phyloP scores from a whole-genome alignment of 2,329 filamentous ascomycete genomes.

The Fusarium guadeloupense region DNA sequence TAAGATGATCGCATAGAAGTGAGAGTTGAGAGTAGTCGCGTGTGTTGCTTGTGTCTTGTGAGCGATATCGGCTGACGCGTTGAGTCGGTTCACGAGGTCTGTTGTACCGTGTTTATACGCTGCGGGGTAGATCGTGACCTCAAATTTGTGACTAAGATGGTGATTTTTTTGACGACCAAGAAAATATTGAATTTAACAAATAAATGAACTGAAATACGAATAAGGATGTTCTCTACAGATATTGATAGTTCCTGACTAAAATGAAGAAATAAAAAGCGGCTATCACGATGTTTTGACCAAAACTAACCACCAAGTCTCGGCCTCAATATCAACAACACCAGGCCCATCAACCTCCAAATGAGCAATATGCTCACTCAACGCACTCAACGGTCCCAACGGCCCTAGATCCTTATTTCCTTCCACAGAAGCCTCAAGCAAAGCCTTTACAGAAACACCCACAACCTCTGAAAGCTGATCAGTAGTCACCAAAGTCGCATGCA shows the following conservation, averaged over 20 bases:
- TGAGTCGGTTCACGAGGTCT: constrained; percentile 14
- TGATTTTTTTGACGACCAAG: not conserved
- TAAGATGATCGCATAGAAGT: not conserved
- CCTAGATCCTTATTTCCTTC: constrained; percentile 30
- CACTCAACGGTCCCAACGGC: constrained; percentile 35
- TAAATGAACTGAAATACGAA: no score
- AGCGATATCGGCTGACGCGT: constrained; percentile 23
- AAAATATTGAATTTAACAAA: no score
- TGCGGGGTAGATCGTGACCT: constrained; percentile 26
- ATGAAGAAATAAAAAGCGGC: not conserved
- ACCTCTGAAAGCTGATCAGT: constrained; percentile 44
- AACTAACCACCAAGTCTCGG: constrained; percentile 50
- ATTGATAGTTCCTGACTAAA: no score
- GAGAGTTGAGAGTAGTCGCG: not conserved
- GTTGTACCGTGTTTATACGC: not conserved
- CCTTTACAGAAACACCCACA: constrained; percentile 46
- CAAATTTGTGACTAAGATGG: constrained; percentile 1
- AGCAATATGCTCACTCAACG: constrained; percentile 43
- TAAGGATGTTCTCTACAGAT: no score
- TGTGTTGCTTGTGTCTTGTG: constrained; percentile 17
- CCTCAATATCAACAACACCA: constrained; percentile 39
- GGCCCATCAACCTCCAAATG: constrained; percentile 43
- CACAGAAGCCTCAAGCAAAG: constrained; percentile 52
- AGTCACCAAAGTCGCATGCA: constrained; percentile 52
- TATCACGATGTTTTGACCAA: constrained; percentile 30